A percentile compares a stretch with the other conserved stretches of the same genome.
Conservation (phyloP, 2,329 filamentous ascomycete species). For the Pleoardoris graminearum region DNA sequence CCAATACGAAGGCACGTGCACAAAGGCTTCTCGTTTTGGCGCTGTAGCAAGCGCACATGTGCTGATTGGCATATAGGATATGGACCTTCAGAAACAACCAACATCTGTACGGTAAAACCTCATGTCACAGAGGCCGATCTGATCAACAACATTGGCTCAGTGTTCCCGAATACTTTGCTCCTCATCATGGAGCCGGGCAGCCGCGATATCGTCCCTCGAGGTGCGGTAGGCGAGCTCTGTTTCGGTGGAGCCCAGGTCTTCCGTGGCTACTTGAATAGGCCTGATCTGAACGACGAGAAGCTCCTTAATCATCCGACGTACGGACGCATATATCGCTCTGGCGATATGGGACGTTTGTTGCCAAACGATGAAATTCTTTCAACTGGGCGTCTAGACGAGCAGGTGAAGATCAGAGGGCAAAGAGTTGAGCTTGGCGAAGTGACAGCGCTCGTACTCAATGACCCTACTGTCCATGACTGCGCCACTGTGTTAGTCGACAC, state of each 20-base stretch:
- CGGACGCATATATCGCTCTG: constrained; percentile 78
- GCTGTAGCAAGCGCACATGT: neutral
- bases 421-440: constrained; percentile 80
- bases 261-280: constrained; percentile 71
- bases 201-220: constrained; percentile 61
- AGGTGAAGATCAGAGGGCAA: constrained; percentile 81
- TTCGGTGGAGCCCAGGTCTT: constrained; percentile 83
- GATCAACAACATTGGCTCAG: constrained; percentile 75
- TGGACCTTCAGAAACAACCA: constrained; percentile 83
- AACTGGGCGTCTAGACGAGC: constrained; percentile 72
- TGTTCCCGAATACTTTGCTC: constrained; percentile 74
- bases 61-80: constrained; percentile 55
- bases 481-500: constrained; percentile 62
- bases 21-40: neutral
- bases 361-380: constrained; percentile 76
- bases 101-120: constrained; percentile 76
- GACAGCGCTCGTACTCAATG: constrained; percentile 62
- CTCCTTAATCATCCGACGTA: constrained; percentile 70
- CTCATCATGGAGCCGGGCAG: constrained; percentile 60
- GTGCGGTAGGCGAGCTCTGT: constrained; percentile 79
- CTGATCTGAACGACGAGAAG: constrained; percentile 64
- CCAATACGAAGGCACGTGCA: neutral
- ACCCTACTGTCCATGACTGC: constrained; percentile 61
- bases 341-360: constrained; percentile 79
- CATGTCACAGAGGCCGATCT: constrained; percentile 61